Evolutionary conservation across 2,329 filamentous ascomycete species (phyloP).

Genomic region (Phaeoacremonium minimum): DNA sequence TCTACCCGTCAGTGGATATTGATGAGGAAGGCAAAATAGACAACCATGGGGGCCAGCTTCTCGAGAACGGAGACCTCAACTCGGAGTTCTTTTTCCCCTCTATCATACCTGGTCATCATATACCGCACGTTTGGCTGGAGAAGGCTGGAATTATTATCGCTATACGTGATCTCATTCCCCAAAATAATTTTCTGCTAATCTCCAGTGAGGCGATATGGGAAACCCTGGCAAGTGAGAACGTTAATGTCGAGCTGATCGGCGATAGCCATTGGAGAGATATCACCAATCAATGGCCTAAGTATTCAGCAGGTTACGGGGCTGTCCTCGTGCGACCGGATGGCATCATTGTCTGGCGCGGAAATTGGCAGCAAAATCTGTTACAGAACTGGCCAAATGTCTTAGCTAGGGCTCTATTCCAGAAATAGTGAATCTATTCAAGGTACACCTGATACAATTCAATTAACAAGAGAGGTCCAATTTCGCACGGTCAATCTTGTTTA

Average conservation of each 20-base stretch:
- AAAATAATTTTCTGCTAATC: constrained; percentile 1
- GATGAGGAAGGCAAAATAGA: constrained; percentile 1
- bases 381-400: constrained; percentile 1
- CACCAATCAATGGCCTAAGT: constrained; percentile 1
- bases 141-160: background rate
- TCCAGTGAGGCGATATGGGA: background rate
- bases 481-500: too few species aligned
- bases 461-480: too few species aligned
- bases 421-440: too few species aligned
- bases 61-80: constrained; percentile 1
- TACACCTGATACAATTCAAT: too few species aligned
- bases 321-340: constrained; percentile 5
- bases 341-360: constrained; percentile 5
- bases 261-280: background rate
- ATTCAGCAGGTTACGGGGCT: background rate
- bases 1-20: constrained; percentile 16
- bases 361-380: constrained; percentile 1
- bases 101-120: constrained; percentile 4
- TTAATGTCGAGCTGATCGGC: background rate
- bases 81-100: background rate
- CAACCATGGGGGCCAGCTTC: background rate
- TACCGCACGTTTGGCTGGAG: constrained; percentile 4
- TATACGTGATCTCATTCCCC: constrained; percentile 2
- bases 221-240: background rate
- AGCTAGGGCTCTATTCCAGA: constrained; percentile 1